phyloP scores from a whole-genome alignment of 2,329 filamentous ascomycete species.

The Tolypocladium guangdongense region DNA sequence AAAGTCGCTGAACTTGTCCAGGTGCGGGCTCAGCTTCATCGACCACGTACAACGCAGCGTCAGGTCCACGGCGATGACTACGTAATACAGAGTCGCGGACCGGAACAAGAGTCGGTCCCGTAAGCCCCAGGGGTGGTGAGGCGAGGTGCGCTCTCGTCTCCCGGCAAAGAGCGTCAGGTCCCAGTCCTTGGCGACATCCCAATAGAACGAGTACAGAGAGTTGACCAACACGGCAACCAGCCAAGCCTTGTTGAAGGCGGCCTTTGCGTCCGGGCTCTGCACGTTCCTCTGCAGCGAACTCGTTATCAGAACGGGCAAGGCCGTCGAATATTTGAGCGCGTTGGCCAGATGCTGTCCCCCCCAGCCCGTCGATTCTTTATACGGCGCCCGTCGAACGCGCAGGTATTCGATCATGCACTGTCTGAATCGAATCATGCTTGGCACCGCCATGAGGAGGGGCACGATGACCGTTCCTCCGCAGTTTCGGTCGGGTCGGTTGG shows the following conservation, averaged over 20 bases:
- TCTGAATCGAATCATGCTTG: slow-evolving; percentile 74
- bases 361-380: slow-evolving; percentile 51
- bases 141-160: slow-evolving; percentile 42
- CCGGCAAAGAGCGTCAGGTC: slow-evolving; percentile 73
- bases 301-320: slow-evolving; percentile 83
- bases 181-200: slow-evolving; percentile 96
- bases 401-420: slow-evolving; percentile 87
- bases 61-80: slow-evolving; percentile 67
- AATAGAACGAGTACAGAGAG: slow-evolving; percentile 94
- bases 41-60: slow-evolving; percentile 83
- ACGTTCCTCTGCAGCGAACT: slow-evolving; percentile 60
- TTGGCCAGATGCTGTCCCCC: slow-evolving; percentile 86
- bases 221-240: slow-evolving; percentile 67
- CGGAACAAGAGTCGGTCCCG: slow-evolving; percentile 65
- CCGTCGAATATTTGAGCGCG: slow-evolving; percentile 86
- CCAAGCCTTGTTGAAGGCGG: slow-evolving; percentile 47
- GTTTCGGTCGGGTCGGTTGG: slow-evolving; percentile 65
- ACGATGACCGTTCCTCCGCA: slow-evolving; percentile 74
- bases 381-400: slow-evolving; percentile 52
- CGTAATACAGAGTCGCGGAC: slow-evolving; percentile 67
- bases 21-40: slow-evolving; percentile 70
- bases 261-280: slow-evolving; percentile 28
- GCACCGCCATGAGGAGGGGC: slow-evolving; percentile 73
- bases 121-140: slow-evolving; percentile 65
- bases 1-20: slow-evolving; percentile 76